phyloP scores from a whole-genome alignment of 345 rosid species.

The Eucalyptus viminalis region DNA sequence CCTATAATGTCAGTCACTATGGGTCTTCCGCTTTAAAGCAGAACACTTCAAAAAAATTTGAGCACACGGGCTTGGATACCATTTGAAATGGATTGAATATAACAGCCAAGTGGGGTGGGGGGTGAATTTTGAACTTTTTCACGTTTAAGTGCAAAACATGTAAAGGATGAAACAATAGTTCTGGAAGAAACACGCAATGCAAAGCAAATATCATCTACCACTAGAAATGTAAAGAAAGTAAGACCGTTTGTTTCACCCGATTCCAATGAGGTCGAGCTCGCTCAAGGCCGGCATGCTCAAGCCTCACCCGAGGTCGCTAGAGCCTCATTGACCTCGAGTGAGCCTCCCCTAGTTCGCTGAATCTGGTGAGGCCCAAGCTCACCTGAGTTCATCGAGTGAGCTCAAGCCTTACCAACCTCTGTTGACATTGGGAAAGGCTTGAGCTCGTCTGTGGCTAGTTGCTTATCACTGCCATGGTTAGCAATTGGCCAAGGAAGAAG shows the following conservation, averaged over 20 bases:
- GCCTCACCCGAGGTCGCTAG: no score
- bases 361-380: no score
- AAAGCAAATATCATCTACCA: not conserved
- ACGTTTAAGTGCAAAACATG: not conserved
- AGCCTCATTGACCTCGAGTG: no score
- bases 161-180: not conserved
- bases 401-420: no score
- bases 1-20: not conserved
- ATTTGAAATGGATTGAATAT: not conserved
- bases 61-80: not conserved
- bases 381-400: no score
- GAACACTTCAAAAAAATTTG: not conserved
- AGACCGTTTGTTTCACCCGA: not conserved
- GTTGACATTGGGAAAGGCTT: no score
- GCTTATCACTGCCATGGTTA: no score
- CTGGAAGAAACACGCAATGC: not conserved
- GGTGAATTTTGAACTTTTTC: not conserved
- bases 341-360: no score
- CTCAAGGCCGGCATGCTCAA: no score
- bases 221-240: not conserved
- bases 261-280: no score
- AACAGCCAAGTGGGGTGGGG: not conserved
- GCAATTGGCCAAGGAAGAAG: rapidly evolving
- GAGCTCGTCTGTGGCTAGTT: no score
- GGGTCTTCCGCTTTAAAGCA: not conserved